phyloP scores from a whole-genome alignment of 345 rosid species.

The Hevea brasiliensis region DNA sequence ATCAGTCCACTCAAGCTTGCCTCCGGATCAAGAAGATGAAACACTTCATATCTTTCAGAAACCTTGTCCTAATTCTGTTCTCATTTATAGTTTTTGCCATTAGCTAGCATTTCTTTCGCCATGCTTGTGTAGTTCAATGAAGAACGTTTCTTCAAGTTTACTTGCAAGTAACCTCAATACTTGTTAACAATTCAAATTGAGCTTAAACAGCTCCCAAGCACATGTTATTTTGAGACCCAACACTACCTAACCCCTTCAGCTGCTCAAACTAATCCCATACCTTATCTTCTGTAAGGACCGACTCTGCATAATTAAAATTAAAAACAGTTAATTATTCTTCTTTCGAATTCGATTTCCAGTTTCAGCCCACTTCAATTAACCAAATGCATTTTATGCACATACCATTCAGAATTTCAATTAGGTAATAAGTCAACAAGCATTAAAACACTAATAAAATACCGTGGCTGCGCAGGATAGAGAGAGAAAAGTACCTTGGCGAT shows the following conservation, averaged over 20 bases:
- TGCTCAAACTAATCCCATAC: not conserved
- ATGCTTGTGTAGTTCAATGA: not conserved
- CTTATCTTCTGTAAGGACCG: not conserved
- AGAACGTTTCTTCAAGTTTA: not conserved
- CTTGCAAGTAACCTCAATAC: not conserved
- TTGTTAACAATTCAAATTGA: not conserved
- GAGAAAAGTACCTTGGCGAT: constrained; percentile 56
- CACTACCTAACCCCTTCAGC: not conserved
- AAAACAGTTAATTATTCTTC: not conserved
- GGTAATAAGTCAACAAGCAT: no score
- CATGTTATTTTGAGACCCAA: not conserved
- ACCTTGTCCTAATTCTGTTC: not conserved
- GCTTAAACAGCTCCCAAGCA: not conserved
- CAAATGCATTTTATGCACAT: not conserved
- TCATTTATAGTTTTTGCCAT: not conserved
- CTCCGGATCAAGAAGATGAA: not conserved
- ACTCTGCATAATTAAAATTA: not conserved
- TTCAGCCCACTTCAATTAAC: not conserved
- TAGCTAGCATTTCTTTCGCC: not conserved
- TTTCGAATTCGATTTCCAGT: not conserved
- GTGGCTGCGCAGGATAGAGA: not conserved
- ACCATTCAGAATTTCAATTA: not conserved
- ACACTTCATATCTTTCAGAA: no score
- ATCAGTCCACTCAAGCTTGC: not conserved
- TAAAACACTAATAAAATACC: no score